Evolutionary conservation across 306 rosid species (phyloP).

Genomic region (Pueraria montana): DNA sequence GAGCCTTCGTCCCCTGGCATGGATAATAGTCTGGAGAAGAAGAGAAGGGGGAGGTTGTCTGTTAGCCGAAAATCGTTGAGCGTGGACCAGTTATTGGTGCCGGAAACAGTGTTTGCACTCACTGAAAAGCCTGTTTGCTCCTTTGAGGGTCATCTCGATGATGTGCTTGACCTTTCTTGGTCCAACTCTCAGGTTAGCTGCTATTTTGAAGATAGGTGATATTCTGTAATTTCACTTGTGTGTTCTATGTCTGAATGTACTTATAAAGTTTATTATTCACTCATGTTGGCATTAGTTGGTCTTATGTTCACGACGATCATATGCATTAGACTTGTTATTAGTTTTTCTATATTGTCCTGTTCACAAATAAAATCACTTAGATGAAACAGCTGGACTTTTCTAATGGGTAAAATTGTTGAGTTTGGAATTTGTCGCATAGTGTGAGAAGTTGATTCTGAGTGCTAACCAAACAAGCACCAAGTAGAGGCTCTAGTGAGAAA

Average conservation of each 20-base stretch:
- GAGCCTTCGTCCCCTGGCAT: constrained; percentile 67
- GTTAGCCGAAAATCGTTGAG: constrained; percentile 79
- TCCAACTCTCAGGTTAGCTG: constrained; percentile 90
- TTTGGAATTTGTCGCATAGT: neutral
- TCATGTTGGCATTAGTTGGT: neutral
- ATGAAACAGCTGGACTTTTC: neutral
- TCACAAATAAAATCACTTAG: neutral
- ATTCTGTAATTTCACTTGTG: constrained; percentile 30
- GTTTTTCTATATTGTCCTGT: neutral
- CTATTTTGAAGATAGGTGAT: constrained; percentile 30
- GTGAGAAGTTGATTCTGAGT: neutral
- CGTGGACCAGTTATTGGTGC: constrained; percentile 69
- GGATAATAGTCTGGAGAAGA: constrained; percentile 66
- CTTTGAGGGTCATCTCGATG: constrained; percentile 80
- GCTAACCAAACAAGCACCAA: neutral
- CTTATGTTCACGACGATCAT: neutral
- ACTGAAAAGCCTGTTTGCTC: constrained; percentile 79
- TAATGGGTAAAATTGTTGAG: neutral
- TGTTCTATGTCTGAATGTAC: constrained; percentile 5
- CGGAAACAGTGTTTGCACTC: constrained; percentile 75
- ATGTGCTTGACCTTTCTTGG: constrained; percentile 95
- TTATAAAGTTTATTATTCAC: neutral
- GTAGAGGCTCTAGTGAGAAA: neutral
- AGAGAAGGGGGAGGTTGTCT: constrained; percentile 82
- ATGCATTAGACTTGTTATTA: neutral